These are phyloP conservation scores for Phialocephala subalpina DNA, from an alignment of 2,329 filamentous ascomycete species.

Conservation along the genomic window DNA sequence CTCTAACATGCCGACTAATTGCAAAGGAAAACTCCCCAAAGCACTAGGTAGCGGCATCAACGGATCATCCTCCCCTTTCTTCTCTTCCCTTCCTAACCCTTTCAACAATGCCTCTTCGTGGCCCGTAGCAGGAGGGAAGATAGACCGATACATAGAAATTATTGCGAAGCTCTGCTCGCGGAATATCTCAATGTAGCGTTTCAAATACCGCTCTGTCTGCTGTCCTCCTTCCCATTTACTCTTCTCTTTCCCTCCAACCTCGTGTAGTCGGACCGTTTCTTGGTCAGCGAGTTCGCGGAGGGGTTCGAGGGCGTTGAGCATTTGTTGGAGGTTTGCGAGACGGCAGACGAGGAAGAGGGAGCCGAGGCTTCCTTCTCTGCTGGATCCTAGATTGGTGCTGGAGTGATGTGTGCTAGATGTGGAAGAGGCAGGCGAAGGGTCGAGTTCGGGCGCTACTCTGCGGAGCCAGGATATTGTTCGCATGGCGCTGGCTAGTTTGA, in stretches of 20 bases:
- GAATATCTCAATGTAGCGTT: conserved; percentile 96
- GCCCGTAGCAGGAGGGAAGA: conserved; percentile 67
- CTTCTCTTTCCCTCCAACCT: conserved; percentile 32
- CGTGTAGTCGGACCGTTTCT: conserved; percentile 64
- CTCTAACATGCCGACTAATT: conserved; percentile 82
- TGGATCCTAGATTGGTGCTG: conserved; percentile 36
- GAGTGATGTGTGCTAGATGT: conserved; percentile 17
- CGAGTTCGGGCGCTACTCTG: conserved; percentile 83
- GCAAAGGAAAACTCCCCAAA: conserved; percentile 83
- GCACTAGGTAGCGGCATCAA: conserved; percentile 75
- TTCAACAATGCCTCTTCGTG: conserved; percentile 32
- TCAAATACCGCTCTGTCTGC: conserved; percentile 93
- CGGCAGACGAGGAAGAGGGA: conserved; percentile 89
- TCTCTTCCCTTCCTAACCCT: conserved; percentile 29
- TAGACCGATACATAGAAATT: conserved; percentile 91
- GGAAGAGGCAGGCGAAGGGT: conserved; percentile 47
- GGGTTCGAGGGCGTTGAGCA: conserved; percentile 84
- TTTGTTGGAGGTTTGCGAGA: conserved; percentile 78
- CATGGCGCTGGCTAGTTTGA: conserved; percentile 91
- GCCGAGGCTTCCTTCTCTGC: conserved; percentile 74
- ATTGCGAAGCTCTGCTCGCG: conserved; percentile 97
- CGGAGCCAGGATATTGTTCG: conserved; percentile 92
- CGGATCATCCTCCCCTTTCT: conserved; percentile 46
- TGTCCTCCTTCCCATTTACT: conserved; percentile 74
- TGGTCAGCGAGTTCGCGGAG: conserved; percentile 90